Conservation (phyloP, 768 basidiomycete species). For the Pisolithus orientalis region DNA sequence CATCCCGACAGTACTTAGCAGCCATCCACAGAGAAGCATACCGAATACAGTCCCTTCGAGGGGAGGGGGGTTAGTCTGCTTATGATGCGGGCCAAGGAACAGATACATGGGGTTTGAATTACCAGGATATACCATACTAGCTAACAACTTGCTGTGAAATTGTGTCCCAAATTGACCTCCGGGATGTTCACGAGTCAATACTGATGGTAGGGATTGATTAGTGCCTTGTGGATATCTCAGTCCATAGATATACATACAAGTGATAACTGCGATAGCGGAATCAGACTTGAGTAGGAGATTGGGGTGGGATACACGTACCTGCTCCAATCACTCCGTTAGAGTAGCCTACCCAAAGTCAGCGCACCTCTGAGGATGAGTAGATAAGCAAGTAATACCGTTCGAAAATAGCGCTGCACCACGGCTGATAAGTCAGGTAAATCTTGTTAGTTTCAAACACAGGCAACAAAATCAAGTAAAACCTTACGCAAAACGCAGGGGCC, state of each 20-base stretch:
- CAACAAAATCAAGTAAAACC: constrained; percentile 18
- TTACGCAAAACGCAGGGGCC: constrained; percentile 83
- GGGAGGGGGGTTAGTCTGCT: constrained; percentile 48
- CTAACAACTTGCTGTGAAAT: constrained; percentile 59
- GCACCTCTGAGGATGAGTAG: constrained; percentile 3
- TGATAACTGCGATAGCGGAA: background rate
- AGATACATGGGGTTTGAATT: constrained; percentile 57
- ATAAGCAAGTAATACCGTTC: constrained; percentile 46
- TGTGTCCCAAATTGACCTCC: constrained; percentile 39
- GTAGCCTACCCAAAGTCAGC: constrained; percentile 45
- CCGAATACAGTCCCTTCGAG: constrained; percentile 82
- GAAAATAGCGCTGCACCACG: constrained; percentile 88
- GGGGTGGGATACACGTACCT: constrained; percentile 40
- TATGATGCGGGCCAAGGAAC: constrained; percentile 56
- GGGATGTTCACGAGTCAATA: constrained; percentile 69
- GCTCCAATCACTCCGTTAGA: constrained; percentile 74
- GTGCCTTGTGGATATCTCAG: background rate
- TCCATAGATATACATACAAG: constrained; percentile 36
- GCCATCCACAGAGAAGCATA: constrained; percentile 75
- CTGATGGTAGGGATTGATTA: constrained; percentile 28
- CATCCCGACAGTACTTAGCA: constrained; percentile 82
- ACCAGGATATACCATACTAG: constrained; percentile 74
- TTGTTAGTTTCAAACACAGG: too few species aligned
- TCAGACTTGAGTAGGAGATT: background rate
- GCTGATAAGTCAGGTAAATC: constrained; percentile 27